phyloP scores from a whole-genome alignment of 1,284 basidiomycete species.

The Mycena sp. region DNA sequence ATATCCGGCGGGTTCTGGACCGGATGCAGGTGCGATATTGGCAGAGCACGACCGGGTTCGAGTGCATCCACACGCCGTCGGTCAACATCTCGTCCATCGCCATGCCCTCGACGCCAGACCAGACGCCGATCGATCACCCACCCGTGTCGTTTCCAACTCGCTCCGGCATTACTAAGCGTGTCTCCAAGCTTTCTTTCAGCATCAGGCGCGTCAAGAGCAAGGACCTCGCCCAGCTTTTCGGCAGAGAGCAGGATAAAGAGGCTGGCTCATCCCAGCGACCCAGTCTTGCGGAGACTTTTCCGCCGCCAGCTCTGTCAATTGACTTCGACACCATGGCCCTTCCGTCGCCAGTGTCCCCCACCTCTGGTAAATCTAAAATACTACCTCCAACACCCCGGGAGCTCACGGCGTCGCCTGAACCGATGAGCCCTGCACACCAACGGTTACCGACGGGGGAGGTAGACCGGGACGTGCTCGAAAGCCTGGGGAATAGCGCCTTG shows the following conservation, averaged over 20 bases:
- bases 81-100: conserved; percentile 86
- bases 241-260: conserved; percentile 40
- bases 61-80: conserved; percentile 94
- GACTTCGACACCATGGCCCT: neutral
- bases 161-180: conserved; percentile 32
- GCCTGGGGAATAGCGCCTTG: conserved; percentile 75
- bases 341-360: conserved; percentile 9
- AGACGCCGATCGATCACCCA: conserved; percentile 3
- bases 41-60: conserved; percentile 91
- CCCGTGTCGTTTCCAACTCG: conserved; percentile 29
- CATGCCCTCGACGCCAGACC: conserved; percentile 26
- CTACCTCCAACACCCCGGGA: conserved; percentile 80
- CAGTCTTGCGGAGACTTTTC: neutral
- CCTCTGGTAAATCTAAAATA: conserved; percentile 61
- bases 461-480: conserved; percentile 77
- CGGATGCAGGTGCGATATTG: conserved; percentile 95
- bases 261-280: neutral
- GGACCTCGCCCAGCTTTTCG: conserved; percentile 36
- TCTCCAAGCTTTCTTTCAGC: conserved; percentile 27
- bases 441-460: conserved; percentile 67
- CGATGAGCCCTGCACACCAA: conserved; percentile 21
- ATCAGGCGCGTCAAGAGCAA: conserved; percentile 45
- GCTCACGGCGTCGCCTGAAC: conserved; percentile 55
- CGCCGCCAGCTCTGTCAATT: neutral
- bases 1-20: conserved; percentile 89